phyloP scores from a whole-genome alignment of 352 stramenopile species.

The Phytophthora tubulina region DNA sequence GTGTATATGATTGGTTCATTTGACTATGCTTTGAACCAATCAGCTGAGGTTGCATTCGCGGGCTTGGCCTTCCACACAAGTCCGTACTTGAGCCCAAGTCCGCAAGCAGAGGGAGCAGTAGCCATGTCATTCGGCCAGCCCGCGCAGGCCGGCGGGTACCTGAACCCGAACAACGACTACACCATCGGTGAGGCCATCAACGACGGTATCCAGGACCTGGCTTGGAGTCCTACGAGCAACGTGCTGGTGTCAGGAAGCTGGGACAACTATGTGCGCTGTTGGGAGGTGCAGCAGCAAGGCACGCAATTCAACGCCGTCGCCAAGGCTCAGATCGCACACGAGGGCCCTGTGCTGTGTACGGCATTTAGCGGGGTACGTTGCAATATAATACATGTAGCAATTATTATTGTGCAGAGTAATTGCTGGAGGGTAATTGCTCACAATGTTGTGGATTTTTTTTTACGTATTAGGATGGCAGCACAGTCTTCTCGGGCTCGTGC shows the following conservation, averaged over 20 bases:
- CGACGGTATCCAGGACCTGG: constrained; percentile 81
- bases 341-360: constrained; percentile 93
- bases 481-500: constrained; percentile 93
- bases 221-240: constrained; percentile 82
- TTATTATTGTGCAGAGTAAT: neutral
- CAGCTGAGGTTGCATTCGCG: neutral
- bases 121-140: constrained; percentile 61
- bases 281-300: constrained; percentile 82
- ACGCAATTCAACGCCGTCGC: constrained; percentile 78
- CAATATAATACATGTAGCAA: neutral
- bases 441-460: neutral
- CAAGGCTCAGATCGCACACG: constrained; percentile 89
- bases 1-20: constrained; percentile 13
- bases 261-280: constrained; percentile 88
- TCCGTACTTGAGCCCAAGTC: no score
- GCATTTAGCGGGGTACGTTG: constrained; percentile 85
- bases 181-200: constrained; percentile 68
- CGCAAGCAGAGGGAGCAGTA: constrained; percentile 1
- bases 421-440: neutral
- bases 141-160: constrained; percentile 56
- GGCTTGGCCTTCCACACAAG: constrained; percentile 27
- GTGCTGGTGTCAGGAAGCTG: constrained; percentile 81
- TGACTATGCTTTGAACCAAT: constrained; percentile 14
- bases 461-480: constrained; percentile 87
- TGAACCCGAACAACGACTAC: constrained; percentile 86